Evolutionary conservation across 2,329 filamentous ascomycete genomes (phyloP).

Genomic region (Chlorencoelia australis): DNA sequence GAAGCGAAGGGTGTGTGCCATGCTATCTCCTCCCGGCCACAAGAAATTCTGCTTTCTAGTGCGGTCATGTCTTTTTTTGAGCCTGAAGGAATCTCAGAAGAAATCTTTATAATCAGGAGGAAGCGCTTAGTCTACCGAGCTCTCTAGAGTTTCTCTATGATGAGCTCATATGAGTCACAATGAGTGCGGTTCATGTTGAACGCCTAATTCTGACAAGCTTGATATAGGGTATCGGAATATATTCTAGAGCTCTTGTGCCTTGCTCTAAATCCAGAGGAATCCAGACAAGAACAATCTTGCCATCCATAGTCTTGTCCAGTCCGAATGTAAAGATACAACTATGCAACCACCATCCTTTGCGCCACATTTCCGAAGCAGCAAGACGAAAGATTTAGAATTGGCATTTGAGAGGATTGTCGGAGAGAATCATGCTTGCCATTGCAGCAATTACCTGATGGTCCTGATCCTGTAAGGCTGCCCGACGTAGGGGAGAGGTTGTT

Average conservation of each 20-base stretch:
- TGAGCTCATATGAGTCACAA: not conserved
- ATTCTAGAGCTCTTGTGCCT: conserved; percentile 2
- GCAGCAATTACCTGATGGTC: no score
- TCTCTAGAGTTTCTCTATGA: not conserved
- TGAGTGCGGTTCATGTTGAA: not conserved
- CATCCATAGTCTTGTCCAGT: not conserved
- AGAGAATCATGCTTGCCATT: no score
- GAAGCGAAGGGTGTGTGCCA: not conserved
- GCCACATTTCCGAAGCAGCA: not conserved
- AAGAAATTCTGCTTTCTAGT: not conserved
- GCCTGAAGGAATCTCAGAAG: not conserved
- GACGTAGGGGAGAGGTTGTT: no score
- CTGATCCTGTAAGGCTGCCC: no score
- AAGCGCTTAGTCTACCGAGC: not conserved
- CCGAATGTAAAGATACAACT: not conserved
- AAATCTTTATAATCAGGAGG: not conserved
- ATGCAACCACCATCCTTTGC: not conserved
- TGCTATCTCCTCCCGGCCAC: not conserved
- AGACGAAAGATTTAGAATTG: conserved; percentile 1
- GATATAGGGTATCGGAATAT: conserved; percentile 3
- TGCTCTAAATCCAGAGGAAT: conserved; percentile 1
- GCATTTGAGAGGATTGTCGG: no score
- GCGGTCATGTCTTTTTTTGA: not conserved
- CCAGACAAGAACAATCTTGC: conserved; percentile 1
- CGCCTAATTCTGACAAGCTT: not conserved